Evolutionary conservation across 768 basidiomycete species (phyloP).

Genomic region (Tricholomella constricta): DNA sequence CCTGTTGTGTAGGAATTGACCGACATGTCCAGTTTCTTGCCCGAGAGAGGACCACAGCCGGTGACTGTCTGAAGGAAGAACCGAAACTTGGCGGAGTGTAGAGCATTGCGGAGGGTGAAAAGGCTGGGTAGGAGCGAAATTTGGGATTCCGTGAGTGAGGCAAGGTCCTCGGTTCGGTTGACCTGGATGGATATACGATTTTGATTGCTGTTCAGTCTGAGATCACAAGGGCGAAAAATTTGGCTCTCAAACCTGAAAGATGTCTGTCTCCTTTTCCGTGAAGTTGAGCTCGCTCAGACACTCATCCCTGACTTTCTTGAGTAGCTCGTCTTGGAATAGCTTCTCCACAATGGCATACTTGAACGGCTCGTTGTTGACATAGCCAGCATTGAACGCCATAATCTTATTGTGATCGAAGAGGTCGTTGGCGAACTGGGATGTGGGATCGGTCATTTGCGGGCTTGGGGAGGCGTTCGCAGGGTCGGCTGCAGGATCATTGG

Average conservation of each 20-base stretch:
- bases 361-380: conserved; percentile 68
- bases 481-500: conserved; percentile 7
- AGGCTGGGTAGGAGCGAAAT: conserved; percentile 79
- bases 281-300: conserved; percentile 78
- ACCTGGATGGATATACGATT: conserved; percentile 55
- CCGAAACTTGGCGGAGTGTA: conserved; percentile 86
- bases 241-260: conserved; percentile 82
- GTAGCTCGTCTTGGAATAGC: conserved; percentile 82
- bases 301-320: conserved; percentile 82
- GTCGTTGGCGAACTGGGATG: conserved; percentile 47
- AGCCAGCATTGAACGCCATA: conserved; percentile 55
- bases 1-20: conserved; percentile 90
- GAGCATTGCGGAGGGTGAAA: conserved; percentile 81
- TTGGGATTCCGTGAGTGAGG: conserved; percentile 79
- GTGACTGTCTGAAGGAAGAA: conserved; percentile 83
- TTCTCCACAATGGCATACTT: conserved; percentile 80
- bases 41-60: conserved; percentile 89
- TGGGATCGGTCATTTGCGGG: conserved; percentile 29
- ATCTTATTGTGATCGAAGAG: conserved; percentile 62
- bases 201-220: conserved; percentile 8
- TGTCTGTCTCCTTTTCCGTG: conserved; percentile 95
- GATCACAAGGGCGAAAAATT: conserved; percentile 3
- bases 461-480: background rate
- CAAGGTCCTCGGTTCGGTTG: conserved; percentile 95
- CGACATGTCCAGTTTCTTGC: conserved; percentile 92